Percentiles rank a stretch among this genome's conserved stretches.
These are phyloP conservation scores for Emmonsiellopsis sp. DNA, from an alignment of 2,329 filamentous ascomycete species.

Conservation along the genomic window DNA sequence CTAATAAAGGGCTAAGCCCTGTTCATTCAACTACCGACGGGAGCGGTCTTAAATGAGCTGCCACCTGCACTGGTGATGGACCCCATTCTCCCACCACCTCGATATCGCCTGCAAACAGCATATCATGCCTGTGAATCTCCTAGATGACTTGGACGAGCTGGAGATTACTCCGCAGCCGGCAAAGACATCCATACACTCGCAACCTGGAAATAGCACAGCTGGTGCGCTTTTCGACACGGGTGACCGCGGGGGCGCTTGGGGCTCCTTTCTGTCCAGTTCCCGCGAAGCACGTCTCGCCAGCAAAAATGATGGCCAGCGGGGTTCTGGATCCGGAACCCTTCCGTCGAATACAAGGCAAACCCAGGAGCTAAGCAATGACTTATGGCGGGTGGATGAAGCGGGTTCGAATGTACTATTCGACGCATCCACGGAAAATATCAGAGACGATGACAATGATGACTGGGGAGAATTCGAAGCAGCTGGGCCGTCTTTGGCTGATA, in stretches of 20 bases:
- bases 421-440: conserved; percentile 31
- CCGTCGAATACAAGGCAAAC: not conserved
- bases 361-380: not conserved
- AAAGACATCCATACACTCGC: not conserved
- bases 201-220: not conserved
- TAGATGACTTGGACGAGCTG: conserved; percentile 40
- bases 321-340: not conserved
- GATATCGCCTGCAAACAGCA: not conserved
- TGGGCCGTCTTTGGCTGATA: conserved; percentile 13
- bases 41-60: too few species aligned
- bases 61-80: too few species aligned
- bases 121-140: conserved; percentile 46
- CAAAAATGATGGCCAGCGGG: not conserved
- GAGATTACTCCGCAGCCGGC: not conserved
- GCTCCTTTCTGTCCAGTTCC: not conserved
- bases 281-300: not conserved
- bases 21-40: too few species aligned
- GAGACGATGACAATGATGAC: conserved; percentile 29
- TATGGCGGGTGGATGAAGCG: not conserved
- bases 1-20: too few species aligned
- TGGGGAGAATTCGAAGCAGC: conserved; percentile 40
- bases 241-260: not conserved
- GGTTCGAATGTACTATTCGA: conserved; percentile 55
- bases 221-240: not conserved
- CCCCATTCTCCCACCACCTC: not conserved